Conservation (phyloP, 2,329 filamentous ascomycete genomes). For the Alternaria brassicae region DNA sequence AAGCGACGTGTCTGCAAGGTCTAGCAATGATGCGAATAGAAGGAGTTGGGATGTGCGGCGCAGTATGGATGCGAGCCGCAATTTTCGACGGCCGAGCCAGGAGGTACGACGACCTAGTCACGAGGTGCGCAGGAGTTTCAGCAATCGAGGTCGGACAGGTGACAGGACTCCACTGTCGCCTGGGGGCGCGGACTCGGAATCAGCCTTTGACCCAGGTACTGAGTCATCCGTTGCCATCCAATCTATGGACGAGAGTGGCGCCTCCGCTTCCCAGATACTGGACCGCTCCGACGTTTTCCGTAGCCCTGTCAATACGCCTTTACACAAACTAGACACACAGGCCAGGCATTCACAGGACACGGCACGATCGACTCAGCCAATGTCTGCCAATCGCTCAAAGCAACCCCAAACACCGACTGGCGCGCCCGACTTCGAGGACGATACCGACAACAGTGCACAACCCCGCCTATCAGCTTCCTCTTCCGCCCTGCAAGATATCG, state of each 20-base stretch:
- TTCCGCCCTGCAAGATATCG: slow-evolving; percentile 66
- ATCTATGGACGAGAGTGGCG: slow-evolving; percentile 69
- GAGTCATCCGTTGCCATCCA: slow-evolving; percentile 73
- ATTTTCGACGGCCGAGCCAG: slow-evolving; percentile 55
- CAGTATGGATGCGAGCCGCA: slow-evolving; percentile 58
- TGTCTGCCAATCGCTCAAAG: slow-evolving; percentile 19
- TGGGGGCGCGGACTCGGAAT: slow-evolving; percentile 71
- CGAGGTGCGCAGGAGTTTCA: slow-evolving; percentile 66
- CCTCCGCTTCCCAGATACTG: slow-evolving; percentile 90
- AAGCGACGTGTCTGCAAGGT: slow-evolving; percentile 54
- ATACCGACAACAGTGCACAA: slow-evolving; percentile 33
- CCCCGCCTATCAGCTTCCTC: slow-evolving; percentile 53
- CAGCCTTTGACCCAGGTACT: slow-evolving; percentile 75
- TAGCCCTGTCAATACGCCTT: slow-evolving; percentile 64
- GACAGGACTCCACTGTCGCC: slow-evolving; percentile 59
- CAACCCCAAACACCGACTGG: slow-evolving; percentile 20
- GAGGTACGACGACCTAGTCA: slow-evolving; percentile 42
- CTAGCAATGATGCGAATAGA: slow-evolving; percentile 46
- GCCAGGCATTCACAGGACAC: slow-evolving; percentile 49
- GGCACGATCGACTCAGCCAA: slow-evolving; percentile 38
- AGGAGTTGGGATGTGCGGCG: slow-evolving; percentile 52
- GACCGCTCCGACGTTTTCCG: slow-evolving; percentile 87
- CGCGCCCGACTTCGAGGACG: slow-evolving; percentile 35
- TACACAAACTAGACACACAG: slow-evolving; percentile 31
- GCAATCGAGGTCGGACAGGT: slow-evolving; percentile 58